Percentiles rank a stretch among this genome's conserved stretches.
phyloP scores from a whole-genome alignment of 1,284 basidiomycete species.

The Pyrrhoderma noxium region DNA sequence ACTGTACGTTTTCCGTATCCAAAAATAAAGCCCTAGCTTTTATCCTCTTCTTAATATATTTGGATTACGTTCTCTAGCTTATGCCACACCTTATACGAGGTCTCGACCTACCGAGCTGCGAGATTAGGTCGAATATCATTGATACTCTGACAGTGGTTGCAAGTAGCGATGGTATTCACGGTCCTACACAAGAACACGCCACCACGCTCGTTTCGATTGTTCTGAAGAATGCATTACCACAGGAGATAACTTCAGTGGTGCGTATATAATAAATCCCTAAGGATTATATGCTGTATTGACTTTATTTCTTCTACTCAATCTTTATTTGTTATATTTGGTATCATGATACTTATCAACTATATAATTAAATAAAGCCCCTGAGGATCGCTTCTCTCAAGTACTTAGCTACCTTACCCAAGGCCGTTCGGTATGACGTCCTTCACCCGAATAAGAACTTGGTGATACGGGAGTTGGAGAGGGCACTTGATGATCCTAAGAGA shows the following conservation, averaged over 20 bases:
- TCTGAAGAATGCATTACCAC: constrained; percentile 49
- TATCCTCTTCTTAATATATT: too few relatives aligned
- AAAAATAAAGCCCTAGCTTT: too few relatives aligned
- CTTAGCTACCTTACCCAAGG: constrained; percentile 63
- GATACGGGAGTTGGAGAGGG: constrained; percentile 64
- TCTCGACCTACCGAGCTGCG: constrained; percentile 67
- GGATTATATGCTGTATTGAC: too few relatives aligned
- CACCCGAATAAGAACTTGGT: constrained; percentile 69
- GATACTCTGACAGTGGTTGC: constrained; percentile 72
- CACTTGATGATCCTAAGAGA: constrained; percentile 80
- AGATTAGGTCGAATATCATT: constrained; percentile 75
- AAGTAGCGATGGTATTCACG: constrained; percentile 36
- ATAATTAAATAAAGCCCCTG: constrained; percentile 44
- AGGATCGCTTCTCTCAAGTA: constrained; percentile 71
- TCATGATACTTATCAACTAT: neutral
- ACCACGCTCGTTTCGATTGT: constrained; percentile 64
- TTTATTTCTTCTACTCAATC: too few relatives aligned
- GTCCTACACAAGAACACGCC: constrained; percentile 59
- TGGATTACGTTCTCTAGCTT: constrained; percentile 49
- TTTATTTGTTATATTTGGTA: neutral
- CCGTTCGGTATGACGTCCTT: constrained; percentile 73
- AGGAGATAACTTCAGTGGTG: constrained; percentile 49
- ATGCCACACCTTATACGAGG: constrained; percentile 86
- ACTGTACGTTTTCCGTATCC: constrained; percentile 40
- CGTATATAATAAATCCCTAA: too few relatives aligned